Conservation (phyloP, 2,329 filamentous ascomycete species). For the Hymenoscyphus fraxineus region DNA sequence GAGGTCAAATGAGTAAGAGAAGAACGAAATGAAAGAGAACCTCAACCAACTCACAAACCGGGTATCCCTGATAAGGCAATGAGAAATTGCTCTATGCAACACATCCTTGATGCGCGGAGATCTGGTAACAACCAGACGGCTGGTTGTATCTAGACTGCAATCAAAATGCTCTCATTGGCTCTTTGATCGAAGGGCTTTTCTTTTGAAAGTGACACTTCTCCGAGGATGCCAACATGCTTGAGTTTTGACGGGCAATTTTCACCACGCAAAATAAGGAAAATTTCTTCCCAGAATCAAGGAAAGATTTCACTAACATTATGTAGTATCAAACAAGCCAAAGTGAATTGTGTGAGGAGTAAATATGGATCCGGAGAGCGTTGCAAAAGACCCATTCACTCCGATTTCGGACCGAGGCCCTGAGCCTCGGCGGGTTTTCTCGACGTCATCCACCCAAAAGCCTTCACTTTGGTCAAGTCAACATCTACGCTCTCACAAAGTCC, state of each 20-base stretch:
- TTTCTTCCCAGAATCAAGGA: background rate
- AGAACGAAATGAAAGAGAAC: background rate
- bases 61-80: constrained; percentile 6
- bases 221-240: constrained; percentile 10
- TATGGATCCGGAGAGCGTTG: background rate
- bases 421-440: background rate
- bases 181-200: constrained; percentile 1
- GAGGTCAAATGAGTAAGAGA: background rate
- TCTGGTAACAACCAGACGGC: constrained; percentile 5
- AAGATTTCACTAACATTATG: background rate
- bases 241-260: background rate
- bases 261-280: too few species aligned
- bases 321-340: too few species aligned
- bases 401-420: background rate
- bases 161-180: constrained; percentile 7
- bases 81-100: background rate
- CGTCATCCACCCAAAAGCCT: background rate
- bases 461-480: background rate
- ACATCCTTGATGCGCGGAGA: constrained; percentile 8
- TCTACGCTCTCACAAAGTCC: background rate
- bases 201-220: constrained; percentile 13
- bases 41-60: background rate
- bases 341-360: background rate
- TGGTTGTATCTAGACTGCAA: background rate
- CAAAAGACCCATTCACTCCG: background rate